Evolutionary conservation across 768 basidiomycete species (phyloP).

Genomic region (Boletus tylopilopsis): DNA sequence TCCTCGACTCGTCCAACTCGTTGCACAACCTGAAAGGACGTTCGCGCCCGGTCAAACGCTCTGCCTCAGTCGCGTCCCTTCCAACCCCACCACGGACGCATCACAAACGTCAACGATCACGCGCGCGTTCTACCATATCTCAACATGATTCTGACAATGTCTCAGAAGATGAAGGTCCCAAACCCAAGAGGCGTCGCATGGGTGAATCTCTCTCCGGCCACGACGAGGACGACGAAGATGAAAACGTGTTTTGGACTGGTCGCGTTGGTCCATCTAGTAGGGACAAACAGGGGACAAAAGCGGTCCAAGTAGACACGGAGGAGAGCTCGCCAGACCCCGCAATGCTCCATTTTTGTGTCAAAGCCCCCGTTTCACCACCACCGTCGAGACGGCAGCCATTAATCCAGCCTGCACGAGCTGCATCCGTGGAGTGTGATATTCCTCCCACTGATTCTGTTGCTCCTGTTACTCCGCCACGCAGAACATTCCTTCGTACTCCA

Average conservation of each 20-base stretch:
- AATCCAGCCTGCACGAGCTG: conserved; percentile 25
- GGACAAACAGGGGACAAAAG: conserved; percentile 5
- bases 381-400: conserved; percentile 52
- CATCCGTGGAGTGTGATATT: conserved; percentile 20
- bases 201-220: conserved; percentile 32
- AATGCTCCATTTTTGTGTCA: conserved; percentile 30
- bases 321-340: conserved; percentile 35
- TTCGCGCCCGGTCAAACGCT: conserved; percentile 50
- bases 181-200: conserved; percentile 39
- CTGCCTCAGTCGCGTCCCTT: conserved; percentile 59
- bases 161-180: conserved; percentile 27
- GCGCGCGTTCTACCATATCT: conserved; percentile 43
- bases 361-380: conserved; percentile 60
- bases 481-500: conserved; percentile 18
- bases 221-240: conserved; percentile 54
- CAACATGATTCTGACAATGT: conserved; percentile 42
- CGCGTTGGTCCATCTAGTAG: conserved; percentile 14
- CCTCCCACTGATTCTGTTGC: conserved; percentile 8
- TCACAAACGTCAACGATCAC: conserved; percentile 43
- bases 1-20: conserved; percentile 33
- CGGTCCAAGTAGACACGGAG: conserved; percentile 3
- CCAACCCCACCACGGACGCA: conserved; percentile 65
- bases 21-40: conserved; percentile 12
- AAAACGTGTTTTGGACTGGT: conserved; percentile 32
- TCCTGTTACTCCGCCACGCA: conserved; percentile 26